Conservation (phyloP, 2,329 filamentous ascomycete species). For the Phaeosphaeria sp. region DNA sequence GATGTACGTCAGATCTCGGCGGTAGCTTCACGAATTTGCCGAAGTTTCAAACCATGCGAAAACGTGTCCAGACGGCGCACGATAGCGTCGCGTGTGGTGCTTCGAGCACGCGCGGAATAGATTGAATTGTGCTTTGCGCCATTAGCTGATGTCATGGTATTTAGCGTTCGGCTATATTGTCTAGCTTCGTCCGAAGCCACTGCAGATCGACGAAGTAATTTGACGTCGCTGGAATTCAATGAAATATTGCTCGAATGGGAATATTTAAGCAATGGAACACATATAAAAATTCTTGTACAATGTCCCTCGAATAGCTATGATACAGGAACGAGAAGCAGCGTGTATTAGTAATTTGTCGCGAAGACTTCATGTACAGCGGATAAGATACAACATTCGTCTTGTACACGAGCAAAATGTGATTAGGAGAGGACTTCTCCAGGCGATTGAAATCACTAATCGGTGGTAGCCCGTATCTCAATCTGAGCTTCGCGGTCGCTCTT, state of each 20-base stretch:
- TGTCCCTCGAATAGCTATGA: background rate
- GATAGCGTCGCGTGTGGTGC: conserved; percentile 1
- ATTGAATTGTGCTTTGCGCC: conserved; percentile 22
- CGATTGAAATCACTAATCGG: conserved; percentile 6
- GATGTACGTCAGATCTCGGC: background rate
- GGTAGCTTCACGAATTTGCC: background rate
- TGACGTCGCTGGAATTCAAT: background rate
- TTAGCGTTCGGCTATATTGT: conserved; percentile 6
- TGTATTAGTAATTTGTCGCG: background rate
- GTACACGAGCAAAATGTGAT: background rate
- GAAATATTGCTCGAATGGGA: background rate
- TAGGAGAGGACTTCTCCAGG: background rate
- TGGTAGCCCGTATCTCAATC: conserved; percentile 30
- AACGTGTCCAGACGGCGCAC: conserved; percentile 2
- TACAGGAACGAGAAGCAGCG: background rate
- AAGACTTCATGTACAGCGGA: background rate
- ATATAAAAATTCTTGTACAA: background rate
- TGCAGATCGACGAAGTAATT: background rate
- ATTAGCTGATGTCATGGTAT: conserved; percentile 28
- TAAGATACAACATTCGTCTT: background rate
- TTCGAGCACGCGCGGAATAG: conserved; percentile 14
- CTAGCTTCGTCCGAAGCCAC: background rate
- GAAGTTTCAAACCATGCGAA: background rate
- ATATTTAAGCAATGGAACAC: background rate
- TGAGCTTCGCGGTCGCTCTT: conserved; percentile 46